A percentile compares a stretch with the other conserved stretches of the same genome.
Evolutionary conservation across 768 basidiomycete species (phyloP).

Genomic region (button mushroom (Agaricus bisporus)): DNA sequence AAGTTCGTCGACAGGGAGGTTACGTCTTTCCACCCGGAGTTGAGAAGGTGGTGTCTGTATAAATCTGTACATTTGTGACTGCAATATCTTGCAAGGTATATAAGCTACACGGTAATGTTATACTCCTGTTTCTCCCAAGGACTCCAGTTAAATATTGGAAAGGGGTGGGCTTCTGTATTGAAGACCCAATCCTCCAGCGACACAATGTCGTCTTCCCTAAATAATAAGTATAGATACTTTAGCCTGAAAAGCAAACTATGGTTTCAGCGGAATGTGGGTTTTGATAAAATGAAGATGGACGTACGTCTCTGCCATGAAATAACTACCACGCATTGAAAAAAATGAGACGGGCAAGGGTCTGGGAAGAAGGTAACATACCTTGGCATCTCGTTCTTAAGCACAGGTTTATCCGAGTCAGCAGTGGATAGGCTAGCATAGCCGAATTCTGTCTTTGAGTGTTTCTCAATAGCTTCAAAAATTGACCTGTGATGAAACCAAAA

Average conservation of each 20-base stretch:
- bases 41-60: conserved; percentile 39
- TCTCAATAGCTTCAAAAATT: conserved; percentile 53
- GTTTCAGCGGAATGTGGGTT: conserved; percentile 18
- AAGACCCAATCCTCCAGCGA: conserved; percentile 53
- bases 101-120: conserved; percentile 20
- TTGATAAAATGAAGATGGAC: conserved; percentile 10
- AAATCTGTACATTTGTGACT: not conserved
- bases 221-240: conserved; percentile 65
- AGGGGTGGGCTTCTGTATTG: conserved; percentile 68
- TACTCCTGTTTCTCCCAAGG: conserved; percentile 42
- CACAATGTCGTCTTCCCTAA: conserved; percentile 47
- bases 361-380: conserved; percentile 39
- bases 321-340: conserved; percentile 10
- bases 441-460: conserved; percentile 42
- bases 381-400: conserved; percentile 57
- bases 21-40: conserved; percentile 60
- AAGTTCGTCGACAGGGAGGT: conserved; percentile 68
- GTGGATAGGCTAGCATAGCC: conserved; percentile 53
- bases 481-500: conserved; percentile 32
- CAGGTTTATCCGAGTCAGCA: conserved; percentile 33
- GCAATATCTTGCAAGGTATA: too few relatives aligned
- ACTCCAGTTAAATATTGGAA: conserved; percentile 61
- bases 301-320: conserved; percentile 20
- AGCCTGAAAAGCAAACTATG: conserved; percentile 40
- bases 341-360: not conserved